Percentiles rank a stretch among this genome's conserved stretches.
phyloP scores from a whole-genome alignment of 225 moss, liverwort and hornwort genomes.

The Pseudisothecium myosuroides region DNA sequence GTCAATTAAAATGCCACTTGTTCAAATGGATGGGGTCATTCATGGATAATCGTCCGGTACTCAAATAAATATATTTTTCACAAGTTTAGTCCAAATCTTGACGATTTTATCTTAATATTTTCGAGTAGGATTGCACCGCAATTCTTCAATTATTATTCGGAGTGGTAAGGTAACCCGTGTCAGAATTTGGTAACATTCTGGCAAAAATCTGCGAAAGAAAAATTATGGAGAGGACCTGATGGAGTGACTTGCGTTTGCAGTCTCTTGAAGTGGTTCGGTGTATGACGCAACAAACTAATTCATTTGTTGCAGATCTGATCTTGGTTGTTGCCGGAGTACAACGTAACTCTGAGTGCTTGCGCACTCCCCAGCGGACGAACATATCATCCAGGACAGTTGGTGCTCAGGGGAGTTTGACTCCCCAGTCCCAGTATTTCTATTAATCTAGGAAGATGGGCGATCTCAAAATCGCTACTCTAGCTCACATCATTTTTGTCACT shows the following conservation, averaged over 20 bases:
- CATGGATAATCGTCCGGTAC: too few species aligned
- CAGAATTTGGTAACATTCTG: neutral
- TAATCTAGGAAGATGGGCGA: too few species aligned
- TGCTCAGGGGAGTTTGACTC: neutral
- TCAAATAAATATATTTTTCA: too few species aligned
- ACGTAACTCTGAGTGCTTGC: neutral
- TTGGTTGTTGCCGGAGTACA: neutral
- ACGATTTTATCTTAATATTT: neutral
- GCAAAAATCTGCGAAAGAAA: too few species aligned
- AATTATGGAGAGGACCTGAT: too few species aligned
- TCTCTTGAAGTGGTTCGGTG: neutral
- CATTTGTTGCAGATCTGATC: neutral
- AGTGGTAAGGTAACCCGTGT: neutral
- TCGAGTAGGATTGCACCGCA: neutral
- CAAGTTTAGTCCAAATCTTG: too few species aligned
- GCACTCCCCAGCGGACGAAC: neutral
- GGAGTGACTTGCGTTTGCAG: neutral
- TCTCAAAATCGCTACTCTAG: too few species aligned
- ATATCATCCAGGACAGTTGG: neutral
- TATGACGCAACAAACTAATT: neutral
- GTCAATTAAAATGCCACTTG: too few species aligned
- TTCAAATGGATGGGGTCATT: too few species aligned
- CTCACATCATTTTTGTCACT: too few species aligned
- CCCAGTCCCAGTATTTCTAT: too few species aligned
- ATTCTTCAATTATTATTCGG: neutral